Base-by-base conservation (phyloP, 1,284 basidiomycete species). In the Lignosus rhinocerotis region DNA sequence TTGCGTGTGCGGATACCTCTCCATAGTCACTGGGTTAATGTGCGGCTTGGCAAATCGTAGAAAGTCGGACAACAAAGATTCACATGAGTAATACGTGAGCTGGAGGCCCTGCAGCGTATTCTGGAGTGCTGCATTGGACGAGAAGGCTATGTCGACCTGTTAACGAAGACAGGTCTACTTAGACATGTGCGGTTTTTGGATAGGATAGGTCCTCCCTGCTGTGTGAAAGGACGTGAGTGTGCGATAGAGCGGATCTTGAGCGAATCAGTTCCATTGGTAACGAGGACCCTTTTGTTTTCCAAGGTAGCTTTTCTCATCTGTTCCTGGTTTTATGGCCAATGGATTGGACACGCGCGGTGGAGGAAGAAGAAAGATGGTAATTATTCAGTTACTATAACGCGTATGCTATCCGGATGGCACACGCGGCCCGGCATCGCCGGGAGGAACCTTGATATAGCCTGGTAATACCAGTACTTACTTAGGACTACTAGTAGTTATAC, bases 71-170 rank as follows among this genome's bases (percentile, higher is more conserved):
- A 87, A 68, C 44, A 71, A 75, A 34, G 72, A 74, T 31, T 68
- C 72, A 9, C 75, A 78, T 11, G 71, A 78, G 36, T 68, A 69
- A 64, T 85, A 85, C 14, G 67, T 66, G 32, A 78, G 75, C 39
- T 74, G 67, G 3, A 85, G 70, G 2, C 69, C 66, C 8, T 69
- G 61, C 21, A 87, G 73, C 1, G 68, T 65, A 6, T 67, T 58
- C 45, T 79, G 73, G 17, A 79, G 72, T 1, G 61, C 63, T 19
- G 64, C 58, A 33, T 73, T 68, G 4, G 78, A 74, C 3, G 84
- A 77, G 51, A 86, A 78, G 17, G 86, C 69, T 33, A 86, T 54
- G 66, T 88, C 85, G 56, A 88, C 69, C 85, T 87, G 65, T 12
- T 50, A 9, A 38, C n/a, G n/a, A 16, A 12, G n/a, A 12, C 6